phyloP scores from a whole-genome alignment of 2,329 filamentous ascomycete genomes.

The Exophiala mesophila region DNA sequence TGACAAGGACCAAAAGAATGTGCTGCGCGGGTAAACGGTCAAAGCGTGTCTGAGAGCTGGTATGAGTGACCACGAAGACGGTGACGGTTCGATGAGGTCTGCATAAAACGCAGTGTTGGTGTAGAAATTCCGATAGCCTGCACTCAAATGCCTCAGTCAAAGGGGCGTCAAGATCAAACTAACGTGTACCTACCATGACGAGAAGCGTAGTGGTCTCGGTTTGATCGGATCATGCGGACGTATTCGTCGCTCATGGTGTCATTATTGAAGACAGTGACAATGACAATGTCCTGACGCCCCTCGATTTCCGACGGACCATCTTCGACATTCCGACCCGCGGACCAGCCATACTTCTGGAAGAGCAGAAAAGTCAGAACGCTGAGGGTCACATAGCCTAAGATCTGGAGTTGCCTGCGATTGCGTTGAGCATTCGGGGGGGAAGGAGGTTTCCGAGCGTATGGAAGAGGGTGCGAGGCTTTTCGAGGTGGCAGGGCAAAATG shows the following conservation, averaged over 20 bases:
- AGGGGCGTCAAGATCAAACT: background rate
- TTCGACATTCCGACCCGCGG: constrained; percentile 27
- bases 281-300: constrained; percentile 56
- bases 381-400: constrained; percentile 52
- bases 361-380: constrained; percentile 57
- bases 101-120: constrained; percentile 55
- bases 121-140: constrained; percentile 84
- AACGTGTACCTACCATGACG: constrained; percentile 64
- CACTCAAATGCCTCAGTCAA: background rate
- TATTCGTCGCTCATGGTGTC: constrained; percentile 61
- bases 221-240: constrained; percentile 69
- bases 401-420: constrained; percentile 60
- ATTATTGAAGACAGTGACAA: constrained; percentile 80
- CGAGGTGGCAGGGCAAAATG: constrained; percentile 86
- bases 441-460: constrained; percentile 53
- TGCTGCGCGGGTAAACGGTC: constrained; percentile 68
- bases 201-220: constrained; percentile 77
- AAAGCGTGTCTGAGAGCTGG: constrained; percentile 87
- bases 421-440: constrained; percentile 30
- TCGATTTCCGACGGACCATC: constrained; percentile 33
- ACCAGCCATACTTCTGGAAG: constrained; percentile 48
- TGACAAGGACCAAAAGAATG: constrained; percentile 83
- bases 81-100: constrained; percentile 37
- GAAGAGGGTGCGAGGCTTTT: constrained; percentile 71
- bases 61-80: constrained; percentile 58